phyloP scores from a whole-genome alignment of 306 rosid species.

The Sicyos baderoa region DNA sequence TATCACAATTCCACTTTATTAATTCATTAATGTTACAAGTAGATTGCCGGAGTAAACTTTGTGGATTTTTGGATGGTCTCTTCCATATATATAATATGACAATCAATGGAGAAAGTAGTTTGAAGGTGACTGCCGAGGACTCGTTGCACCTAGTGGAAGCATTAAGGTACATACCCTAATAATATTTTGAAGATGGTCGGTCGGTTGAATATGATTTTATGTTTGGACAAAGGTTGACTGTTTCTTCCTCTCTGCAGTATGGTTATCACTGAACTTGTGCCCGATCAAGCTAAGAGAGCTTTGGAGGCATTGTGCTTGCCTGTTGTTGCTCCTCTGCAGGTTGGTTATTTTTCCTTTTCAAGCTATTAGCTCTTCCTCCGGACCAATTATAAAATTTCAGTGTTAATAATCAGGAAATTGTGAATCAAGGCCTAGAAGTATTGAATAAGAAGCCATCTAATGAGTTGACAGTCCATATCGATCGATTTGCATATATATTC shows the following conservation, averaged over 20 bases:
- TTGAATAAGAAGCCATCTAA: slow-evolving; percentile 71
- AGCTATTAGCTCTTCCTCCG: slow-evolving; percentile 1
- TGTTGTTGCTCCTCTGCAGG: slow-evolving; percentile 86
- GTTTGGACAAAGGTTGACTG: background rate
- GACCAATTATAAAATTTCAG: slow-evolving; percentile 23
- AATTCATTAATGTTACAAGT: slow-evolving; percentile 9
- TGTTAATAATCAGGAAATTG: slow-evolving; percentile 62
- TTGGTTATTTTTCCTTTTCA: slow-evolving; percentile 28
- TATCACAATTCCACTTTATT: background rate
- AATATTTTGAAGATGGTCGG: background rate
- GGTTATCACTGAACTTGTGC: slow-evolving; percentile 91
- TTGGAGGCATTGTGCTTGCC: slow-evolving; percentile 92
- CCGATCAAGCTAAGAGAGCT: slow-evolving; percentile 78
- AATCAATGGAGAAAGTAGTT: slow-evolving; percentile 76
- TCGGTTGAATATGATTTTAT: background rate
- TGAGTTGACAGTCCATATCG: slow-evolving; percentile 90
- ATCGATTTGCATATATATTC: slow-evolving; percentile 90
- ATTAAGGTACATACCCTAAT: slow-evolving; percentile 47
- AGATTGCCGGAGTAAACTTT: slow-evolving; percentile 96
- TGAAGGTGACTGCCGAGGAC: slow-evolving; percentile 90
- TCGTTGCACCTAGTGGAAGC: slow-evolving; percentile 95
- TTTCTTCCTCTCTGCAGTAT: slow-evolving; percentile 35
- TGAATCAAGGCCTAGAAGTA: slow-evolving; percentile 70
- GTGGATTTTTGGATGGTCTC: slow-evolving; percentile 88
- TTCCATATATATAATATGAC: slow-evolving; percentile 80